Conservation (phyloP, 2,329 filamentous ascomycete genomes). For the Ampelomyces quisqualis region DNA sequence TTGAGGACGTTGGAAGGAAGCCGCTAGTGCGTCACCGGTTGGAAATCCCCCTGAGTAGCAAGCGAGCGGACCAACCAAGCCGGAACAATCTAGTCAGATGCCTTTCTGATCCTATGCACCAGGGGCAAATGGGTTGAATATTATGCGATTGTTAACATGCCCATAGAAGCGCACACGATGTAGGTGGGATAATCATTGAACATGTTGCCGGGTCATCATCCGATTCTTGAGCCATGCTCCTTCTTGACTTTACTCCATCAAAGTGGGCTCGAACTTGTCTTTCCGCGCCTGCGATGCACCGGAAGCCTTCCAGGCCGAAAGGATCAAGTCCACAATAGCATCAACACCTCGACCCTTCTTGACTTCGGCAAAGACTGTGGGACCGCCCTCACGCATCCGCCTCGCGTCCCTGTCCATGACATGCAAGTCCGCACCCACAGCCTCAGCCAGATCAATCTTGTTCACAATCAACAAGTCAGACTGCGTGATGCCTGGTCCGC, state of each 20-base stretch:
- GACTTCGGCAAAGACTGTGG: conserved; percentile 95
- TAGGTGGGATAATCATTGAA: too few species aligned
- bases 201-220: too few species aligned
- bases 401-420: conserved; percentile 95
- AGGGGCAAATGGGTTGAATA: too few species aligned
- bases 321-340: conserved; percentile 82
- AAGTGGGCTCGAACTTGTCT: conserved; percentile 35
- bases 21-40: too few species aligned
- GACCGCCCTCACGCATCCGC: conserved; percentile 92
- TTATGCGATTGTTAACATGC: too few species aligned
- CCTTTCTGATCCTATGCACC: too few species aligned
- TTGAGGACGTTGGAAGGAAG: too few species aligned
- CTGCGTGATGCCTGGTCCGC: conserved; percentile 94
- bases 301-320: conserved; percentile 90
- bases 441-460: conserved; percentile 91
- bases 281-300: conserved; percentile 60
- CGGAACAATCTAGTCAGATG: too few species aligned
- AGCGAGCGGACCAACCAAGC: too few species aligned
- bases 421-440: conserved; percentile 82
- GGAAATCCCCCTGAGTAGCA: too few species aligned
- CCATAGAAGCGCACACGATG: too few species aligned
- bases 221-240: too few species aligned
- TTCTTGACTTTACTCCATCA: conserved; percentile 30
- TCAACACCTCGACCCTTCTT: conserved; percentile 85
- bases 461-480: conserved; percentile 92